Base-by-base conservation (phyloP, 345 rosid genomes). In the Mangifera indica region DNA sequence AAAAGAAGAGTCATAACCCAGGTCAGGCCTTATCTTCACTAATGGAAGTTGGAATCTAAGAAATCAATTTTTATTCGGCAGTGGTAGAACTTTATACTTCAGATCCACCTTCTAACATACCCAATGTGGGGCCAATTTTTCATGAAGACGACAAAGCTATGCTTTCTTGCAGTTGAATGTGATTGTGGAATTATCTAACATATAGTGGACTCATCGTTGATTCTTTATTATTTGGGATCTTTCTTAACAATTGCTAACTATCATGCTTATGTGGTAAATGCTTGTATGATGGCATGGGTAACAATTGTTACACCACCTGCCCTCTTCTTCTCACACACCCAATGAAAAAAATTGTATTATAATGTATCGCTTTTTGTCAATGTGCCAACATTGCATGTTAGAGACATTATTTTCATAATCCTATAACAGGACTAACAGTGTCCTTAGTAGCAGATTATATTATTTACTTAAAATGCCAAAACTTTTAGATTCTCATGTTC, bases 401-500 rank as follows among this genome's bases (percentile, higher is more conserved):
- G 20, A 63, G 22, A 21, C 24, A 25, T 18, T 37, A 55, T 29
- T 53, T 37, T 69, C 26, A 56, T 8, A 12, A 24, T 24, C 34
- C 54, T 53, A 2, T 49, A 65, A 26, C 32, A 59, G 42, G 22
- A 17, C 10, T 17, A 22, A 54, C 53, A 53, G 46, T 22, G 29
- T 52, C 21, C 10, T 11, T 52, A 62, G 32, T 7, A 14, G 21
- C 14, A 15, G 10, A 46, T 71, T 37, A 49, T 37, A 55, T 59
- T 48, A 3, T 63, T 46, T 66, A 14, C 72, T 65, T 73, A 13
- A 72, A 15, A 54, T 66, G 40, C 24, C 21, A 42, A 66, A 22
- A 5, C 8, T 5, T 67, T 24, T 59, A 34, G 37, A 61, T 66
- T 72, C 60, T 59, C 74, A 34, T 69, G 69, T 53, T 76, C 18